Evolutionary conservation across 2,329 filamentous ascomycete species (phyloP).

Genomic region (Fusarium kyushuense): DNA sequence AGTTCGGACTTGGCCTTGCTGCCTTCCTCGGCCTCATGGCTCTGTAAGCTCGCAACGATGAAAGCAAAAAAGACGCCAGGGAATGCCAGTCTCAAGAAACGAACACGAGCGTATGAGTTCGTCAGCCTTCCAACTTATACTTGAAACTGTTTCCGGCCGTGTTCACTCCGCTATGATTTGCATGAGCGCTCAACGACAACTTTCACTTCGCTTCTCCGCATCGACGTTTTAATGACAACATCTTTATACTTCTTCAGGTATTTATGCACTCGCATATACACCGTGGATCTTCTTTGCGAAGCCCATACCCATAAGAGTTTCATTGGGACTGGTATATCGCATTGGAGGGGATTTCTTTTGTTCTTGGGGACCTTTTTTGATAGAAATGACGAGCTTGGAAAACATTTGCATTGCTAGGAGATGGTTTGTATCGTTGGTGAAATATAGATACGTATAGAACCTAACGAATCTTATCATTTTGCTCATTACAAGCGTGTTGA

Average conservation of each 20-base stretch:
- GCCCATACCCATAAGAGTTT: conserved; percentile 10
- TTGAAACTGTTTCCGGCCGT: background rate
- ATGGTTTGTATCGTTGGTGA: conserved; percentile 42
- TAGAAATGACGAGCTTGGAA: conserved; percentile 25
- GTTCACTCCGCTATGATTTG: conserved; percentile 18
- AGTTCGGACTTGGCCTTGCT: conserved; percentile 50
- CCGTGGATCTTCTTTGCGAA: conserved; percentile 24
- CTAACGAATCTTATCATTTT: conserved; percentile 39
- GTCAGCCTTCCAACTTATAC: background rate
- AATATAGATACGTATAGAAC: conserved; percentile 42
- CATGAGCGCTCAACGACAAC: conserved; percentile 34
- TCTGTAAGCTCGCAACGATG: conserved; percentile 44
- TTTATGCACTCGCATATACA: conserved; percentile 33
- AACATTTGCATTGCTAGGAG: conserved; percentile 41
- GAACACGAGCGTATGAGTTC: conserved; percentile 14
- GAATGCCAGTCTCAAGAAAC: conserved; percentile 1
- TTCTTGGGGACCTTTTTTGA: conserved; percentile 29
- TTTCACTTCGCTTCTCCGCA: conserved; percentile 32
- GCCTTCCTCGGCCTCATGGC: conserved; percentile 47
- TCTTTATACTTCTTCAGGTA: conserved; percentile 24
- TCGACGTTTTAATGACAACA: conserved; percentile 39
- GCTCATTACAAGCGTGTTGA: conserved; percentile 10
- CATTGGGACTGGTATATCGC: conserved; percentile 9
- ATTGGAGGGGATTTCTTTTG: conserved; percentile 33
- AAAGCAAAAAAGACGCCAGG: background rate